Evolutionary conservation across 2,329 filamentous ascomycete species (phyloP).

Genomic region (Dothistroma pini): DNA sequence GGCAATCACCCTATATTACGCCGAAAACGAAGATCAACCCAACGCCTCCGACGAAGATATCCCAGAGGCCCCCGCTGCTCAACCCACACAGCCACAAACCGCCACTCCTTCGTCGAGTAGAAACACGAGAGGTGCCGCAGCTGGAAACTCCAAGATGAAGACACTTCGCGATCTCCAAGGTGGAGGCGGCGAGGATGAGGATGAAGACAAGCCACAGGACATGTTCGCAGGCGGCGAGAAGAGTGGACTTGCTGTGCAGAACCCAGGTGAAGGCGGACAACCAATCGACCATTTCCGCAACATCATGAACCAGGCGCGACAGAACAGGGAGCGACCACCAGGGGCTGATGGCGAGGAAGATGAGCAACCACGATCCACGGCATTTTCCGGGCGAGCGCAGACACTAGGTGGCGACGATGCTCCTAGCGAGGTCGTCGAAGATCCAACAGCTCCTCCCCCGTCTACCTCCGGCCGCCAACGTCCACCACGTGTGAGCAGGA

Average conservation of each 20-base stretch:
- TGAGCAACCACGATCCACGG: conserved; percentile 29
- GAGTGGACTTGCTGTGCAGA: conserved; percentile 67
- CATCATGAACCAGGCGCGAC: conserved; percentile 47
- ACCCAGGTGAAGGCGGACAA: conserved; percentile 49
- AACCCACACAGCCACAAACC: conserved; percentile 12
- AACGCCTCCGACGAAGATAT: conserved; percentile 35
- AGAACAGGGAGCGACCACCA: conserved; percentile 56
- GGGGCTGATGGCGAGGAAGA: conserved; percentile 49
- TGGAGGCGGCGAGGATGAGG: conserved; percentile 58
- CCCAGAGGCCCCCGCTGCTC: conserved; percentile 13
- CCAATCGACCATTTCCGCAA: conserved; percentile 47
- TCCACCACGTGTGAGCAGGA: conserved; percentile 56
- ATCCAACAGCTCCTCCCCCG: conserved; percentile 44
- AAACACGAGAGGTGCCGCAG: conserved; percentile 23
- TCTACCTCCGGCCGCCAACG: conserved; percentile 39
- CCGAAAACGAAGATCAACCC: conserved; percentile 39
- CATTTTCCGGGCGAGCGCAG: conserved; percentile 68
- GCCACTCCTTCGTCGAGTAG: conserved; percentile 17
- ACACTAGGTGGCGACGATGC: conserved; percentile 75
- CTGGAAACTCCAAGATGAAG: conserved; percentile 33
- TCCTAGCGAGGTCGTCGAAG: conserved; percentile 65
- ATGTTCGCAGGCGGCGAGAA: conserved; percentile 84
- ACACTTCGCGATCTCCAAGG: conserved; percentile 47
- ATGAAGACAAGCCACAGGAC: conserved; percentile 61
- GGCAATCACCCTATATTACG: conserved; percentile 45